Evolutionary conservation across 2,329 filamentous ascomycete species (phyloP), one percentile per base, ranked within the genome.

Genomic region (Dactylonectria estremocensis): DNA sequence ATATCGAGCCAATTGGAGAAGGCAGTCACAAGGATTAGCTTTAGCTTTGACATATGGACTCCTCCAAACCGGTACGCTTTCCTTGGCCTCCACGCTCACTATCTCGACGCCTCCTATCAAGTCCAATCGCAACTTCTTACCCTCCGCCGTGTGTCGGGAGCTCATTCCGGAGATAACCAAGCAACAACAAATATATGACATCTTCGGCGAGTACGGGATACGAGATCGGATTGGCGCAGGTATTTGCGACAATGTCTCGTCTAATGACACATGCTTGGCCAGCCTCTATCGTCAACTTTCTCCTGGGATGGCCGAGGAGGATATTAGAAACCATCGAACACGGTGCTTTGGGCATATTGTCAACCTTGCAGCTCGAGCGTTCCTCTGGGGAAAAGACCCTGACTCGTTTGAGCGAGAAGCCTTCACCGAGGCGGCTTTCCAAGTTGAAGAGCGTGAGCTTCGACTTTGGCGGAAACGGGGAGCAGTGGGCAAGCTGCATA

Each of bases 21-120:
- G 40, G 40, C 40, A 18, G 40, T 18, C 40, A 45, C 40, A 45
- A 45, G 40, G 40, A 45, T 45, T 45, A 45, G 40, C 40, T 45
- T 45, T 45, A 45, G 40, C 40, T 45, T 45, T 45, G 40, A 45
- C 40, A n/a, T 45, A n/a, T n/a, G n/a, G n/a, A n/a, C n/a, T n/a
- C n/a, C n/a, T n/a, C n/a, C n/a, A n/a, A n/a, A n/a, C n/a, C n/a
- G n/a, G n/a, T n/a, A n/a, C n/a, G n/a, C n/a, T n/a, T n/a, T n/a
- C n/a, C n/a, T n/a, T n/a, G n/a, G n/a, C n/a, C n/a, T n/a, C n/a
- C n/a, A n/a, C n/a, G n/a, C n/a, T n/a, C n/a, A n/a, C n/a, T n/a
- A n/a, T n/a, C n/a, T n/a, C n/a, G n/a, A n/a, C n/a, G n/a, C n/a
- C n/a, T n/a, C n/a, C n/a, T n/a, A n/a, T n/a, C n/a, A n/a, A n/a